These are phyloP conservation scores for Penicillium sclerotigenum DNA, from an alignment of 2,329 filamentous ascomycete species.

Conservation along the genomic window DNA sequence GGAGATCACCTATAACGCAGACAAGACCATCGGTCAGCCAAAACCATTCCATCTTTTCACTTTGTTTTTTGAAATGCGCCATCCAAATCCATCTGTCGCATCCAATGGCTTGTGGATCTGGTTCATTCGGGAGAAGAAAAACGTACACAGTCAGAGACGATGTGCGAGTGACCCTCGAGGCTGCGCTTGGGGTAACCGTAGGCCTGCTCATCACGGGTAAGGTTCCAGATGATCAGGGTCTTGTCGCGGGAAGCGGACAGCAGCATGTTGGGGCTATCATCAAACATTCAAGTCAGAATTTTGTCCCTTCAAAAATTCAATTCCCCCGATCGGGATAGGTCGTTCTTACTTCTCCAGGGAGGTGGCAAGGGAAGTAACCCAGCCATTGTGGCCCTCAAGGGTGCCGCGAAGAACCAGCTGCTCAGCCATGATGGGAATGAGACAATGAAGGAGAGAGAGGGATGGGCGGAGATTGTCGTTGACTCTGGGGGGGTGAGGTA, in stretches of 20 bases:
- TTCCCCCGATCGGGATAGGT: conserved; percentile 20
- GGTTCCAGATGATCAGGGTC: conserved; percentile 99
- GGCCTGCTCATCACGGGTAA: conserved; percentile 95
- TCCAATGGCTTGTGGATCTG: conserved; percentile 10
- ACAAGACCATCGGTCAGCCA: conserved; percentile 31
- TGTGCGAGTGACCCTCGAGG: conserved; percentile 98
- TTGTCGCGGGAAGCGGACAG: conserved; percentile 97
- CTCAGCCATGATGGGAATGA: conserved; percentile 69
- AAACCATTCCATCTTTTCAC: conserved; percentile 15
- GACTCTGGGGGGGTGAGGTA: conserved; percentile 37
- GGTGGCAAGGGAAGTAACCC: conserved; percentile 97
- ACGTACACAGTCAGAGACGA: conserved; percentile 99
- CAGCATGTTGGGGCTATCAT: conserved; percentile 92
- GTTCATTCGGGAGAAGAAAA: conserved; percentile 22
- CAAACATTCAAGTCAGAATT: conserved; percentile 37
- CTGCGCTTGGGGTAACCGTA: conserved; percentile 99
- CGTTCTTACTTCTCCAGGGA: conserved; percentile 90
- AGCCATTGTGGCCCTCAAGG: conserved; percentile 99
- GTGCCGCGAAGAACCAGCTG: conserved; percentile 94
- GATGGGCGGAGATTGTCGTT: conserved; percentile 44
- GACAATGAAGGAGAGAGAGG: conserved; percentile 38
- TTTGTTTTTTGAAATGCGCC: conserved; percentile 4
- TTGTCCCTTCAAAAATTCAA: conserved; percentile 26
- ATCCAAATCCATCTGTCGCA: conserved; percentile 11
- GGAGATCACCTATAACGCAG: conserved; percentile 76